Percentiles rank a stretch among this genome's conserved stretches.
Evolutionary conservation across 2,329 filamentous ascomycete species (phyloP).

Genomic region (Dactylonectria estremocensis): DNA sequence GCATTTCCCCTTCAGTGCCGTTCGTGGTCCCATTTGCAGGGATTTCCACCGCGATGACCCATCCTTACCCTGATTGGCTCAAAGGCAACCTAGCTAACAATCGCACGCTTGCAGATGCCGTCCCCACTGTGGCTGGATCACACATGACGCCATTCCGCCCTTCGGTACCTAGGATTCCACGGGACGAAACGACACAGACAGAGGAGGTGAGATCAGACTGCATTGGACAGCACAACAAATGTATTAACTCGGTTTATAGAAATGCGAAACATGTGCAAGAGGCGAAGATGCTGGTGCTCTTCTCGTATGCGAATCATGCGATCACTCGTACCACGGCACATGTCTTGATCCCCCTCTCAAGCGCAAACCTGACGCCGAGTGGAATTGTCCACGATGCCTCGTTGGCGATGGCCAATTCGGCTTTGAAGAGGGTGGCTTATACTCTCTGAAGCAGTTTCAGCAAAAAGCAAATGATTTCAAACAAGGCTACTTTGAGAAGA

Average conservation of each 20-base stretch:
- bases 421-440: slow-evolving; percentile 96
- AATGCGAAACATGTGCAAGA: slow-evolving; percentile 89
- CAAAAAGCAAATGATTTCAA: slow-evolving; percentile 97
- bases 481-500: slow-evolving; percentile 91
- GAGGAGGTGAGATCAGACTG: slow-evolving; percentile 56
- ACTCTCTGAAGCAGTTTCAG: slow-evolving; percentile 96
- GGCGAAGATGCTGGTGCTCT: slow-evolving; percentile 80
- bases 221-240: slow-evolving; percentile 42
- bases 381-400: slow-evolving; percentile 95
- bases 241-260: slow-evolving; percentile 56
- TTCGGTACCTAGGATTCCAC: slow-evolving; percentile 76
- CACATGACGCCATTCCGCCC: slow-evolving; percentile 97
- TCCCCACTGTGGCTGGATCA: slow-evolving; percentile 92
- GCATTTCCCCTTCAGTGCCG: slow-evolving; percentile 39
- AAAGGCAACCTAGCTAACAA: slow-evolving; percentile 38
- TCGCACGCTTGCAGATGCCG: slow-evolving; percentile 60
- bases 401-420: slow-evolving; percentile 98
- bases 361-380: slow-evolving; percentile 85
- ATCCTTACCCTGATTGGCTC: slow-evolving; percentile 41
- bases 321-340: slow-evolving; percentile 86
- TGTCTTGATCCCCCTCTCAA: slow-evolving; percentile 92
- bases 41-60: slow-evolving; percentile 44
- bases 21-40: slow-evolving; percentile 41
- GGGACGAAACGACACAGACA: slow-evolving; percentile 64
- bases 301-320: slow-evolving; percentile 91